These are phyloP conservation scores for Xylariaceae sp. DNA, from an alignment of 2,329 filamentous ascomycete genomes.

Conservation along the genomic window DNA sequence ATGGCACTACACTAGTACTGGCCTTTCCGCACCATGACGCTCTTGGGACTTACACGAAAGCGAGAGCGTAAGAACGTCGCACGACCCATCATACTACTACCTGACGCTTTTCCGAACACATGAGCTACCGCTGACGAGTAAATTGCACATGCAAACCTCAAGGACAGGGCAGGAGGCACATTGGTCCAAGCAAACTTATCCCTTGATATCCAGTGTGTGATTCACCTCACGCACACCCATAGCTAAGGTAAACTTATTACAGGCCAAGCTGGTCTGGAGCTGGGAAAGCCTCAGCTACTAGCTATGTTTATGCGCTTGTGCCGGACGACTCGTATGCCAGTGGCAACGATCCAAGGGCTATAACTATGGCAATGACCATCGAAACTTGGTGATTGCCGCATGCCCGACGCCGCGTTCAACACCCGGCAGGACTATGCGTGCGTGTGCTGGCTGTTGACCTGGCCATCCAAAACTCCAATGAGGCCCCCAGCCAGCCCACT, in stretches of 20 bases:
- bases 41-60: constrained; percentile 2
- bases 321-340: not conserved
- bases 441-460: constrained; percentile 4
- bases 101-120: constrained; percentile 7
- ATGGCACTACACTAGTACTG: too few relatives aligned
- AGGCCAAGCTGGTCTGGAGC: not conserved
- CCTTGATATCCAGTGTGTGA: not conserved
- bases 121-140: constrained; percentile 14
- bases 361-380: too few relatives aligned
- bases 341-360: too few relatives aligned
- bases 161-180: constrained; percentile 6
- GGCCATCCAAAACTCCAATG: not conserved
- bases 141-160: constrained; percentile 13
- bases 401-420: constrained; percentile 6
- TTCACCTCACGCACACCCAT: not conserved
- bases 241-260: not conserved
- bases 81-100: constrained; percentile 11
- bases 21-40: constrained; percentile 3
- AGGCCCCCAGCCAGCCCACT: constrained; percentile 2
- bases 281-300: too few relatives aligned
- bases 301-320: not conserved
- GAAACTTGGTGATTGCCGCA: constrained; percentile 12
- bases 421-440: not conserved
- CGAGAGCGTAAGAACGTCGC: constrained; percentile 20
- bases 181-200: constrained; percentile 2